Evolutionary conservation across 1,139 yeast species (phyloP).

Genomic region (Maudiozyma humilis): DNA sequence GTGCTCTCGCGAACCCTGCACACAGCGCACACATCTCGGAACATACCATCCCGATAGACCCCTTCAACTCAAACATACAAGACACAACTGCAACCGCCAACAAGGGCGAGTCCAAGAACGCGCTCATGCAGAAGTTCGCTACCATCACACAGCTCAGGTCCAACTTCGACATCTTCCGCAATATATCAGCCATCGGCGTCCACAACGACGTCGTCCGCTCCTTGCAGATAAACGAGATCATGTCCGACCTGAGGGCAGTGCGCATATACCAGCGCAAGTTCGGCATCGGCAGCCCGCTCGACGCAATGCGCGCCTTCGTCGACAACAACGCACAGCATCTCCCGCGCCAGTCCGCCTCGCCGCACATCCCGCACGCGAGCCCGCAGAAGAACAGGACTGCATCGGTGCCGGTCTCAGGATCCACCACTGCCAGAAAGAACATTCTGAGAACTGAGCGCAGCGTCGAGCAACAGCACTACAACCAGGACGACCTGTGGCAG

Average conservation of each 20-base stretch:
- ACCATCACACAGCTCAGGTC: constrained; percentile 30
- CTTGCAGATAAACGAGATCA: constrained; percentile 66
- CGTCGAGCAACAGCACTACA: neutral
- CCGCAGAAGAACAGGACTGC: neutral
- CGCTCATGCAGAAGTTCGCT: constrained; percentile 13
- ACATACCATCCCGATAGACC: constrained; percentile 1
- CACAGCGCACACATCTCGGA: constrained; percentile 16
- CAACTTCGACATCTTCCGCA: constrained; percentile 36
- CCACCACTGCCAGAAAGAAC: neutral
- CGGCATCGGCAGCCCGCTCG: constrained; percentile 21
- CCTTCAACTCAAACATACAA: constrained; percentile 1
- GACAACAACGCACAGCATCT: constrained; percentile 1
- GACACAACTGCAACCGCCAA: neutral
- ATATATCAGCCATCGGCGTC: constrained; percentile 48
- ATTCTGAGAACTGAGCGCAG: neutral
- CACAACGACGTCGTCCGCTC: constrained; percentile 57
- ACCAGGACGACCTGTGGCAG: neutral
- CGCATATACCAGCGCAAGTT: constrained; percentile 17
- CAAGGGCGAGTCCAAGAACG: neutral
- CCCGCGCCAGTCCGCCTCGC: neutral
- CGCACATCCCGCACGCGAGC: neutral
- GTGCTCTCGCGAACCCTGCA: constrained; percentile 23
- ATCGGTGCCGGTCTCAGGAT: neutral
- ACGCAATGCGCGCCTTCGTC: constrained; percentile 17
- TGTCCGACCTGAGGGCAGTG: constrained; percentile 53